These are phyloP conservation scores for Prunella vulgaris DNA, from an alignment of 257 asterid species.

Conservation along the genomic window DNA sequence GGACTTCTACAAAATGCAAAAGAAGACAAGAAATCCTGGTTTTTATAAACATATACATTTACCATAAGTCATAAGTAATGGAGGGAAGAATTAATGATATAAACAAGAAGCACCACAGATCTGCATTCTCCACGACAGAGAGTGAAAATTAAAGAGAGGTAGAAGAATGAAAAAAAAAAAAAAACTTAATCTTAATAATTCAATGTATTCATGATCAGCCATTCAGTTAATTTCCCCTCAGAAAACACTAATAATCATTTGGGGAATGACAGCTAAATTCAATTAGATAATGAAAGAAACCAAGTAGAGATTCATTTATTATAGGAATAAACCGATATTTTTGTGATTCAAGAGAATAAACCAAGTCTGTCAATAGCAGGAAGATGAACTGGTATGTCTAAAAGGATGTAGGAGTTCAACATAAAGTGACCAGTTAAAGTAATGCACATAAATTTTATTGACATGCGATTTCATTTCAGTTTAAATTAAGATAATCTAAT, in stretches of 20 bases:
- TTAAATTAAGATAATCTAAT: no score
- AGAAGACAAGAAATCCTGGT: constrained; percentile 1
- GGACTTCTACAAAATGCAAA: constrained; percentile 7
- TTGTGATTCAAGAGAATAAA: no score
- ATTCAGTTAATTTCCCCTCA: neutral
- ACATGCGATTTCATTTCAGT: no score
- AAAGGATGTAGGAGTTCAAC: no score
- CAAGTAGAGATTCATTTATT: neutral
- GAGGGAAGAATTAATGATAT: neutral
- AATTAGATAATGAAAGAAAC: neutral
- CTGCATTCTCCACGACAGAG: neutral
- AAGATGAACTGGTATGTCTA: no score
- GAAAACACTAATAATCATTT: no score
- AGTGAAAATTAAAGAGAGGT: neutral
- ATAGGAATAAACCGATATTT: no score
- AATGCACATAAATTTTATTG: no score
- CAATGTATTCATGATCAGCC: neutral
- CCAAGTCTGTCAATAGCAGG: no score
- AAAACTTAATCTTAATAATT: neutral
- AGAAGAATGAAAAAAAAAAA: neutral
- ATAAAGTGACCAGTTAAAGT: no score
- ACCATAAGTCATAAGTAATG: neutral
- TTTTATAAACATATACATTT: neutral
- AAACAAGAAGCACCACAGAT: neutral
- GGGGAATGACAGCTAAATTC: neutral